Evolutionary conservation across 768 basidiomycete species (phyloP).

Genomic region (Tulasnella sp.): DNA sequence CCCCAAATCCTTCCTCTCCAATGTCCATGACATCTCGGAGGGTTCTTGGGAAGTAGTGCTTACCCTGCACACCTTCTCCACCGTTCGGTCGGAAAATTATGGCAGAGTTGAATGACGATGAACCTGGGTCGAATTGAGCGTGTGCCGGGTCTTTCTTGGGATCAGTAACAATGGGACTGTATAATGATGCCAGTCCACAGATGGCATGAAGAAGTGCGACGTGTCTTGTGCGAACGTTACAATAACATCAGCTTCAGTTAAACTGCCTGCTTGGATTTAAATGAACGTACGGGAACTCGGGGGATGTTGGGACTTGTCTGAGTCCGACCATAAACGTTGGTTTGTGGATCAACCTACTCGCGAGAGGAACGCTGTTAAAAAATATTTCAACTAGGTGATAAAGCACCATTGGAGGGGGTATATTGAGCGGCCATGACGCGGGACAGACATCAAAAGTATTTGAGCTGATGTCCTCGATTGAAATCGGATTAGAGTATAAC

Average conservation of each 20-base stretch:
- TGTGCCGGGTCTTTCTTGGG: background rate
- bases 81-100: background rate
- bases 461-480: background rate
- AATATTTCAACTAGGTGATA: constrained; percentile 16
- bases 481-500: background rate
- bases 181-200: constrained; percentile 15
- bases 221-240: background rate
- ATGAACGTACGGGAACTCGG: constrained; percentile 7
- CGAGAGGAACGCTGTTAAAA: constrained; percentile 5
- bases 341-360: background rate
- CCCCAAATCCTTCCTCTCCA: background rate
- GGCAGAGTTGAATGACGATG: background rate
- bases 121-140: background rate
- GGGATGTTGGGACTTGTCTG: background rate
- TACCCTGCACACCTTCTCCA: background rate
- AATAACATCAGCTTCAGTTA: background rate
- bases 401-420: constrained; percentile 3
- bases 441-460: constrained; percentile 21
- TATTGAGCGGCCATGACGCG: constrained; percentile 17
- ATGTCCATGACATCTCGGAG: background rate
- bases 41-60: background rate
- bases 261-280: background rate
- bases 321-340: constrained; percentile 14
- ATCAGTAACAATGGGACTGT: constrained; percentile 4
- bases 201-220: constrained; percentile 19